These are phyloP conservation scores for Vitis hybrid DNA, from an alignment of 177 flowering plant species.

Conservation along the genomic window DNA sequence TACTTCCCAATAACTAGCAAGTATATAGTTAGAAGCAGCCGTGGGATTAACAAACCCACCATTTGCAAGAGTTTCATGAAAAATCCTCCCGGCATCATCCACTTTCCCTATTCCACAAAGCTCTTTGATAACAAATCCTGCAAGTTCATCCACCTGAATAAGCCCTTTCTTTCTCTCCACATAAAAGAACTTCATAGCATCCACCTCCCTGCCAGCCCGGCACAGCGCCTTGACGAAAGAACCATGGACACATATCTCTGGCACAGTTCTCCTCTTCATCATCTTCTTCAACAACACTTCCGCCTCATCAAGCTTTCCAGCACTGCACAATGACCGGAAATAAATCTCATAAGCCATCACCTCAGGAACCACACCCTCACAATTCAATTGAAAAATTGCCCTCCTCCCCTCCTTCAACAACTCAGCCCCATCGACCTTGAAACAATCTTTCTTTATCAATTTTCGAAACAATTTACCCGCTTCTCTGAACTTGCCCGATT, in stretches of 20 bases:
- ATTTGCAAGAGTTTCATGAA: constrained; percentile 13
- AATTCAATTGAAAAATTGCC: constrained; percentile 34
- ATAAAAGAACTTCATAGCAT: constrained; percentile 37
- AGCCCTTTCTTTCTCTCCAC: constrained; percentile 36
- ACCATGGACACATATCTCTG: constrained; percentile 36
- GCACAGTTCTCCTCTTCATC: constrained; percentile 30
- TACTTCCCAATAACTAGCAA: constrained; percentile 31
- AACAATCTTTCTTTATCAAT: constrained; percentile 23
- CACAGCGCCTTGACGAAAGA: constrained; percentile 41
- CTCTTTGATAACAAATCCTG: constrained; percentile 19
- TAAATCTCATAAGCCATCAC: constrained; percentile 36
- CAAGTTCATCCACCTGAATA: constrained; percentile 25
- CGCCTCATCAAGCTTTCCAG: constrained; percentile 35
- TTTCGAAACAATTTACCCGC: constrained; percentile 35
- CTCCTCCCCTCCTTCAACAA: constrained; percentile 32
- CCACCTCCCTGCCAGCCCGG: constrained; percentile 34
- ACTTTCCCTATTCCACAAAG: constrained; percentile 29
- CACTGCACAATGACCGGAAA: constrained; percentile 36
- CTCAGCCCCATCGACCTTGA: constrained; percentile 2
- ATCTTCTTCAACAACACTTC: constrained; percentile 40
- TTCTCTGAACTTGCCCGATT: constrained; percentile 36
- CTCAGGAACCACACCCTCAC: constrained; percentile 32
- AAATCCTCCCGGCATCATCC: constrained; percentile 33
- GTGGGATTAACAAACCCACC: constrained; percentile 13
- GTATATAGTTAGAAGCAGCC: constrained; percentile 25